These are phyloP conservation scores for Ephemerocybe angulata DNA, from an alignment of 768 basidiomycete genomes.

Conservation along the genomic window DNA sequence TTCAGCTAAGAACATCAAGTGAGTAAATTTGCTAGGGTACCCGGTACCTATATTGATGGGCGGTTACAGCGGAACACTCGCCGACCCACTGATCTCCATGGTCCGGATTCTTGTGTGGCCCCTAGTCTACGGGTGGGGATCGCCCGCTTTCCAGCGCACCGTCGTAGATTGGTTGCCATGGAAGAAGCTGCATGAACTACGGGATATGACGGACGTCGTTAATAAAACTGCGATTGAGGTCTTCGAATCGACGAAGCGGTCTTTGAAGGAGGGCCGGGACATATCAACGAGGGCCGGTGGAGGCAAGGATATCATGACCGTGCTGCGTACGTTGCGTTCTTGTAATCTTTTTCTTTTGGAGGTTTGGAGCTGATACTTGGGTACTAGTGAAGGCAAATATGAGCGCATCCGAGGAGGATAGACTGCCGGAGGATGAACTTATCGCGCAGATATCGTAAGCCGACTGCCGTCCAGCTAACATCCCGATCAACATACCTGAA, in stretches of 20 bases:
- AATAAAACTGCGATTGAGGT: conserved; percentile 30
- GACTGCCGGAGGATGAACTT: conserved; percentile 30
- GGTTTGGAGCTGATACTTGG: neutral
- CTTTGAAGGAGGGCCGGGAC: neutral
- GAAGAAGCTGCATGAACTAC: conserved; percentile 25
- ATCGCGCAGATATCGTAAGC: conserved; percentile 33
- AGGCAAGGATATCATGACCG: conserved; percentile 46
- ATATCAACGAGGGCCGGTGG: conserved; percentile 25
- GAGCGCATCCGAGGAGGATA: conserved; percentile 26
- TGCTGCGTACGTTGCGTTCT: conserved; percentile 39
- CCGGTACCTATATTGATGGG: neutral
- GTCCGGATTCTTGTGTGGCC: neutral
- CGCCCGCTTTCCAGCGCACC: conserved; percentile 3
- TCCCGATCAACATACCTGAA: too few relatives aligned
- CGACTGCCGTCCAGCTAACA: too few relatives aligned
- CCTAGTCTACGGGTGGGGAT: neutral
- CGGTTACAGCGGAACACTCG: neutral
- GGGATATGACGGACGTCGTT: conserved; percentile 35
- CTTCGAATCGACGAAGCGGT: conserved; percentile 2
- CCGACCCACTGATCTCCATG: neutral
- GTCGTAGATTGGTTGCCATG: conserved; percentile 11
- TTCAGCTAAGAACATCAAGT: neutral
- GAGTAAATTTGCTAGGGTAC: too few relatives aligned
- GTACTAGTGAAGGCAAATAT: conserved; percentile 6
- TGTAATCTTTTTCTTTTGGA: neutral